These are phyloP conservation scores for Clonostachys sp. DNA, from an alignment of 2,329 filamentous ascomycete genomes.

Conservation along the genomic window DNA sequence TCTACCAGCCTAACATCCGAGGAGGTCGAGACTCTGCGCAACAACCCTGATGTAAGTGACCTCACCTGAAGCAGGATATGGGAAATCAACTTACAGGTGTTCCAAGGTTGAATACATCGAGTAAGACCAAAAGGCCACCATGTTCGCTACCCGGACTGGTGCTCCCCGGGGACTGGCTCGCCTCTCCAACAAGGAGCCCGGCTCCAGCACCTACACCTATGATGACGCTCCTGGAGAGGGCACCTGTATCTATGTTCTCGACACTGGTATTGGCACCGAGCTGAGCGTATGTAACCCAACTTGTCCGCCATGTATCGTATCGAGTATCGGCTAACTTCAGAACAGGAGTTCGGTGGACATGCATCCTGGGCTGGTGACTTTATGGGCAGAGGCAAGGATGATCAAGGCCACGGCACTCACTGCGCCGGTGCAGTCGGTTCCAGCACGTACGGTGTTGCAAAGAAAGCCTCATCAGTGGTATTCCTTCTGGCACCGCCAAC, in stretches of 20 bases:
- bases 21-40: constrained; percentile 10
- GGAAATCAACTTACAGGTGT: not conserved
- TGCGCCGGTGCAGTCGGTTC: constrained; percentile 38
- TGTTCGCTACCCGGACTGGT: constrained; percentile 18
- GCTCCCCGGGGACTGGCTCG: constrained; percentile 30
- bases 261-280: constrained; percentile 28
- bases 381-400: constrained; percentile 19
- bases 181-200: constrained; percentile 19
- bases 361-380: constrained; percentile 30
- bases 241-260: constrained; percentile 34
- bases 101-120: constrained; percentile 25
- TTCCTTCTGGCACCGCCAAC: constrained; percentile 24
- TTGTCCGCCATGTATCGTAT: not conserved
- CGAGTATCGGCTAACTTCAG: constrained; percentile 1
- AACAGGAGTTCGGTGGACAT: constrained; percentile 33
- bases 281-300: constrained; percentile 27
- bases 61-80: not conserved
- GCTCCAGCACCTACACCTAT: constrained; percentile 20
- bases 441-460: constrained; percentile 38
- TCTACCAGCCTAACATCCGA: constrained; percentile 9
- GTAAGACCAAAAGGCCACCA: constrained; percentile 23
- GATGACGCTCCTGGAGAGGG: constrained; percentile 24
- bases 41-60: constrained; percentile 9
- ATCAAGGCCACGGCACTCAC: constrained; percentile 43
- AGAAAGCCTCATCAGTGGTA: constrained; percentile 27